These are phyloP conservation scores for Circinella minor DNA, from an alignment of 371 early-diverging fungal species.

Conservation along the genomic window DNA sequence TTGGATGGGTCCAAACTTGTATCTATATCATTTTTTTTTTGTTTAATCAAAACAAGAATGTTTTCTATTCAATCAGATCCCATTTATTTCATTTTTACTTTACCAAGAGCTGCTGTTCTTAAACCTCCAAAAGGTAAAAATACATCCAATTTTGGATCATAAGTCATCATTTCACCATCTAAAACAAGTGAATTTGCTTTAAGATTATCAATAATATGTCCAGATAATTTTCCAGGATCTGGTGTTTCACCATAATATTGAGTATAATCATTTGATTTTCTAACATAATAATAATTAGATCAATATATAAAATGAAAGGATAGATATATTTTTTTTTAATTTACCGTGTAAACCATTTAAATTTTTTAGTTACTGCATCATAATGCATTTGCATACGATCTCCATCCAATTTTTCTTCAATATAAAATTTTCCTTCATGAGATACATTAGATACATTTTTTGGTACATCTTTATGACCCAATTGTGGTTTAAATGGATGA, in stretches of 20 bases:
- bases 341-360: slow-evolving; percentile 65
- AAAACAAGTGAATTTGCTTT: slow-evolving; percentile 37
- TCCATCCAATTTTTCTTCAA: slow-evolving; percentile 83
- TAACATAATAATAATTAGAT: neutral
- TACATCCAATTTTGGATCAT: slow-evolving; percentile 57
- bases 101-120: slow-evolving; percentile 65
- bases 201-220: slow-evolving; percentile 21
- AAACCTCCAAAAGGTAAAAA: slow-evolving; percentile 75
- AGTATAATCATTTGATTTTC: slow-evolving; percentile 64
- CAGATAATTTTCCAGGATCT: slow-evolving; percentile 23
- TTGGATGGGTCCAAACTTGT: slow-evolving; percentile 38
- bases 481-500: slow-evolving; percentile 66
- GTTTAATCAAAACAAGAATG: neutral
- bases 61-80: neutral
- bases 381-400: slow-evolving; percentile 78
- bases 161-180: slow-evolving; percentile 80
- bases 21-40: slow-evolving; percentile 19
- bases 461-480: slow-evolving; percentile 42
- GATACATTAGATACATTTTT: slow-evolving; percentile 50
- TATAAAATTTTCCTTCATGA: slow-evolving; percentile 60
- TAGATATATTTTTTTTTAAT: too few relatives aligned
- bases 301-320: neutral
- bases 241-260: slow-evolving; percentile 61
- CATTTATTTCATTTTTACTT: neutral
- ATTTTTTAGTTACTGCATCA: slow-evolving; percentile 43